Percentiles rank a stretch among this genome's conserved stretches.
These are phyloP conservation scores for Fusarium buharicum DNA, from an alignment of 2,329 filamentous ascomycete genomes.

Conservation along the genomic window DNA sequence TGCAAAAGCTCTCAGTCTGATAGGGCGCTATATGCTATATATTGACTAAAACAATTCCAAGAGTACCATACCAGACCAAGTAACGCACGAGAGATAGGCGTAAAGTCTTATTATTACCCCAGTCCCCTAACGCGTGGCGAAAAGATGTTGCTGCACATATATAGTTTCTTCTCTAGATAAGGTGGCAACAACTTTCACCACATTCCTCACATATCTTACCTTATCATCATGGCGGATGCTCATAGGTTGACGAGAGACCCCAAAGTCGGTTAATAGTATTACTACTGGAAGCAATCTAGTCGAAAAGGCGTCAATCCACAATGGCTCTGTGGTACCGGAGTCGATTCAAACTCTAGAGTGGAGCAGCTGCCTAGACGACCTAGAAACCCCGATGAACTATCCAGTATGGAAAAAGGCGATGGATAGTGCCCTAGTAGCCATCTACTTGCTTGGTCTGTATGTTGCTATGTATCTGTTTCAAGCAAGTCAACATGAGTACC, in stretches of 20 bases:
- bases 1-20: neutral
- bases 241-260: neutral
- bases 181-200: too few relatives aligned
- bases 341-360: constrained; percentile 12
- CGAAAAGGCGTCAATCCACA: neutral
- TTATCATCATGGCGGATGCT: constrained; percentile 1
- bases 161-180: neutral
- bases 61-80: neutral
- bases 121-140: neutral
- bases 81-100: neutral
- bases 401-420: constrained; percentile 9
- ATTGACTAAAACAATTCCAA: constrained; percentile 1
- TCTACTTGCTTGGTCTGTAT: constrained; percentile 23
- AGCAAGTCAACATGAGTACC: rapidly evolving
- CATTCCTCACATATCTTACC: too few relatives aligned
- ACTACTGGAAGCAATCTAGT: too few relatives aligned
- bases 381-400: constrained; percentile 19
- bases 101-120: neutral
- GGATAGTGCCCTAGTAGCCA: constrained; percentile 10
- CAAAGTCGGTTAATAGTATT: neutral
- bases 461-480: neutral
- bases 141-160: constrained; percentile 3
- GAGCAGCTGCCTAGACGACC: constrained; percentile 10
- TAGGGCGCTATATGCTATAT: neutral
- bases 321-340: neutral